phyloP scores from a whole-genome alignment of 2,329 filamentous ascomycete species.

The Monosporascus sp. region DNA sequence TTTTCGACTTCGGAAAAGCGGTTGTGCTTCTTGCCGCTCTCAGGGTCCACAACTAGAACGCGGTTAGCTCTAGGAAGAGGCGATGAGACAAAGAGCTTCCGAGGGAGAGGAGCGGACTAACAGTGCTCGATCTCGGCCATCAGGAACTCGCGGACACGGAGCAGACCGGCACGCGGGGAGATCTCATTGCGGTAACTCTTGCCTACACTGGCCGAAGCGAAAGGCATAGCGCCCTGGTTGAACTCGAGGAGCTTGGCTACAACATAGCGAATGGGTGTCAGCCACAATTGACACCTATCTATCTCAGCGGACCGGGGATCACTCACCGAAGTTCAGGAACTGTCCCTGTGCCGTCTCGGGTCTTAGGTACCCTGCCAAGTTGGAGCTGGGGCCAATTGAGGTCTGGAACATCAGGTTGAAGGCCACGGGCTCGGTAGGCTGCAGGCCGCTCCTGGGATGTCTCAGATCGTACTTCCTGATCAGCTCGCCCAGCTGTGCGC shows the following conservation, averaged over 20 bases:
- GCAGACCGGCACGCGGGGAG: constrained; percentile 81
- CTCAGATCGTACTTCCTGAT: constrained; percentile 89
- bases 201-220: constrained; percentile 93
- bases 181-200: constrained; percentile 99
- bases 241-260: constrained; percentile 87
- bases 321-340: constrained; percentile 77
- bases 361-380: constrained; percentile 76
- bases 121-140: constrained; percentile 99
- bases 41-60: constrained; percentile 67
- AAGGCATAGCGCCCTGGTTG: constrained; percentile 93
- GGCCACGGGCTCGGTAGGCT: constrained; percentile 73
- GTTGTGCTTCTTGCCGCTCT: constrained; percentile 88
- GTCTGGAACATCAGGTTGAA: constrained; percentile 99
- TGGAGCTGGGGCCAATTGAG: constrained; percentile 85
- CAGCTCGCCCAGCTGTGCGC: constrained; percentile 76
- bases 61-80: not conserved
- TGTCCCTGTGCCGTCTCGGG: constrained; percentile 98
- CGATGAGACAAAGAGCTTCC: not conserved
- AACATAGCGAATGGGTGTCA: not conserved
- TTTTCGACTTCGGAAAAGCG: constrained; percentile 84
- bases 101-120: not conserved
- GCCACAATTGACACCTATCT: not conserved
- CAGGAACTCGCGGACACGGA: constrained; percentile 93
- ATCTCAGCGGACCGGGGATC: not conserved
- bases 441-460: constrained; percentile 74